phyloP scores from a whole-genome alignment of 1,284 basidiomycete genomes.

The Apiotrichum akiyoshidainum region DNA sequence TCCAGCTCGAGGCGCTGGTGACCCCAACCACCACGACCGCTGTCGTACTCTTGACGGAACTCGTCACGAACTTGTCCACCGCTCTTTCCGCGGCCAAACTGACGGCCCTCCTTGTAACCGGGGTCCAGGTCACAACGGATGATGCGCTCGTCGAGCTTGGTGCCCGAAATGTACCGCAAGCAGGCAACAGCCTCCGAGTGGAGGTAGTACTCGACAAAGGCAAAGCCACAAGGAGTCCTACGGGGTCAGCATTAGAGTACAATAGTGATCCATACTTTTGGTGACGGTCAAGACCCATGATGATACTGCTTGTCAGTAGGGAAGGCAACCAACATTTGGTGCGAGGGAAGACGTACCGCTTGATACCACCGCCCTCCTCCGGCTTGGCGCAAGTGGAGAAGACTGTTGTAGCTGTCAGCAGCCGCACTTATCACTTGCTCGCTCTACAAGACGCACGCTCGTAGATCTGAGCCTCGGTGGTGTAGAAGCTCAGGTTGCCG shows the following conservation, averaged over 20 bases:
- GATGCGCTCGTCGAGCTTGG: constrained; percentile 98
- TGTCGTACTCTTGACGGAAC: constrained; percentile 94
- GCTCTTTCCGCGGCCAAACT: constrained; percentile 94
- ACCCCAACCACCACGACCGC: constrained; percentile 94
- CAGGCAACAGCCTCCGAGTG: constrained; percentile 90
- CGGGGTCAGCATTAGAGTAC: not conserved
- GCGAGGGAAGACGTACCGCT: constrained; percentile 55
- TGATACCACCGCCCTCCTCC: constrained; percentile 90
- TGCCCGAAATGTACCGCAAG: constrained; percentile 91
- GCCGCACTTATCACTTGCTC: not conserved
- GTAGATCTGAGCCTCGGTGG: constrained; percentile 99
- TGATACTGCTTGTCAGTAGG: constrained; percentile 59
- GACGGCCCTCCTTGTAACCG: constrained; percentile 95
- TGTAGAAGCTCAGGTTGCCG: constrained; percentile 95
- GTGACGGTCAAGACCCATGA: constrained; percentile 98
- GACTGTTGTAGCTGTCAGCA: constrained; percentile 50
- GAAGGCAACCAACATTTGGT: not conserved
- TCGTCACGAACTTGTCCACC: constrained; percentile 96
- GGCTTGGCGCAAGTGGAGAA: constrained; percentile 88
- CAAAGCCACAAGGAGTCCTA: constrained; percentile 98
- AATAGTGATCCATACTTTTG: constrained; percentile 62
- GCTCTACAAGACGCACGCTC: constrained; percentile 57
- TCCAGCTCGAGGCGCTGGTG: constrained; percentile 54
- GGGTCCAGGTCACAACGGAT: constrained; percentile 97
- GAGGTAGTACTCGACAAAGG: constrained; percentile 98